Percentiles rank a stretch among this genome's conserved stretches.
phyloP scores from a whole-genome alignment of 176 grass and related monocot species.

The Zea luxurians region DNA sequence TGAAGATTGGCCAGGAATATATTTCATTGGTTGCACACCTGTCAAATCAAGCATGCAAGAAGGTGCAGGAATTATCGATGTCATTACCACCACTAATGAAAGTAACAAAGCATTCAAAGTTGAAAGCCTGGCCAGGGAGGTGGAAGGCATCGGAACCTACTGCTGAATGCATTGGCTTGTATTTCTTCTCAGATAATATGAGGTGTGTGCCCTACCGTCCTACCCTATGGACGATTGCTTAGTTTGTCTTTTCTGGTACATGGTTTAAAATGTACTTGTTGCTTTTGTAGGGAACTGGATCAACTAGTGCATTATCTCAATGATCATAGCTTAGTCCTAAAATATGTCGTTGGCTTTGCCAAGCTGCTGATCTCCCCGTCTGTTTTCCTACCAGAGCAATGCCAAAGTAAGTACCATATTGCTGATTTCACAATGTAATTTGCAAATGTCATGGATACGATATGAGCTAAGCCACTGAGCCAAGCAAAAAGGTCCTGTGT shows the following conservation, averaged over 20 bases:
- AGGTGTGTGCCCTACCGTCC: conserved; percentile 36
- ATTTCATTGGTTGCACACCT: conserved; percentile 58
- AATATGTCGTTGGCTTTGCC: conserved; percentile 44
- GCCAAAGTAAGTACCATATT: conserved; percentile 47
- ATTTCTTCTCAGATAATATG: conserved; percentile 61
- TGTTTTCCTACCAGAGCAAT: conserved; percentile 45
- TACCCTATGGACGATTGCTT: conserved; percentile 10
- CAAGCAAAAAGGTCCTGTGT: too few relatives aligned
- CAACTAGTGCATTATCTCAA: conserved; percentile 42
- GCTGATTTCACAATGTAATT: conserved; percentile 18
- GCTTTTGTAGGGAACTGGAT: conserved; percentile 52
- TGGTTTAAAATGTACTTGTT: conserved; percentile 27
- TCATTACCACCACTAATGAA: conserved; percentile 53
- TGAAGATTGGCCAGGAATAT: conserved; percentile 52
- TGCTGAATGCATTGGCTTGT: conserved; percentile 61
- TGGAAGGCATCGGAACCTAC: conserved; percentile 43
- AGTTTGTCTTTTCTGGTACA: conserved; percentile 28
- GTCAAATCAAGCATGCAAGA: conserved; percentile 60
- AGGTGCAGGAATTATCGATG: conserved; percentile 46
- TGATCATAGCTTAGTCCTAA: conserved; percentile 42
- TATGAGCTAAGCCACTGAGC: neutral
- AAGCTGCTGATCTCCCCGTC: conserved; percentile 58
- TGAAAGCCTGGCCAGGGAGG: conserved; percentile 55
- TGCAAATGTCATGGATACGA: conserved; percentile 1
- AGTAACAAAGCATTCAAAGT: conserved; percentile 42